A percentile compares a stretch with the other conserved stretches of the same genome.
Evolutionary conservation across 2,329 filamentous ascomycete genomes (phyloP).

Genomic region (Cladosporium austrohemisphaericum): DNA sequence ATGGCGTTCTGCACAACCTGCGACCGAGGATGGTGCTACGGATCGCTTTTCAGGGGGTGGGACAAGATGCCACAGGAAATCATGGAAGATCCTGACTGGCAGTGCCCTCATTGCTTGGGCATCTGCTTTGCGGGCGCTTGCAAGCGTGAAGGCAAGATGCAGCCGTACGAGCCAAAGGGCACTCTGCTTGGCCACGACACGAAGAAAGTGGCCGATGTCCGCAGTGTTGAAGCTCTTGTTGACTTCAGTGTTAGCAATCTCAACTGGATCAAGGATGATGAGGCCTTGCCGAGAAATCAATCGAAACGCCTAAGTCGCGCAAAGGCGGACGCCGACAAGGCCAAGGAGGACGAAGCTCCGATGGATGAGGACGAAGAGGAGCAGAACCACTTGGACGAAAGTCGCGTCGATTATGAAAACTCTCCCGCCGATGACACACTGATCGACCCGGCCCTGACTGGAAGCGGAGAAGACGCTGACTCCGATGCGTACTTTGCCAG

Average conservation of each 20-base stretch:
- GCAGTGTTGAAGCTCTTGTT: constrained; percentile 84
- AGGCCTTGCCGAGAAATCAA: constrained; percentile 35
- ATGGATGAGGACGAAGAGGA: constrained; percentile 47
- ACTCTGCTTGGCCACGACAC: constrained; percentile 90
- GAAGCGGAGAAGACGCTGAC: constrained; percentile 23
- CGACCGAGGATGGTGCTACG: constrained; percentile 79
- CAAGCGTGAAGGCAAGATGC: constrained; percentile 63
- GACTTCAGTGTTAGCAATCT: constrained; percentile 89
- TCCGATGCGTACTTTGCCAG: constrained; percentile 27
- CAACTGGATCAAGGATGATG: constrained; percentile 66
- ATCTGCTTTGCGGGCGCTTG: constrained; percentile 87
- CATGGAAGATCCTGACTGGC: constrained; percentile 78
- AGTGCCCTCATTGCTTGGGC: constrained; percentile 79
- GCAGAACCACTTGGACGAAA: constrained; percentile 31
- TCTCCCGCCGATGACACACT: constrained; percentile 33
- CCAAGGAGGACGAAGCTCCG: constrained; percentile 46
- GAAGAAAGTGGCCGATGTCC: constrained; percentile 79
- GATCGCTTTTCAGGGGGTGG: constrained; percentile 85
- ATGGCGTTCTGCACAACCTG: constrained; percentile 78
- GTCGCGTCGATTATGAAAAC: constrained; percentile 39
- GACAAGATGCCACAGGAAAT: constrained; percentile 81
- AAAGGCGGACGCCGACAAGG: constrained; percentile 51
- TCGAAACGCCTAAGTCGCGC: constrained; percentile 39
- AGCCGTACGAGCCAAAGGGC: constrained; percentile 79
- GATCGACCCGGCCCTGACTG: constrained; percentile 35